Evolutionary conservation across 2,329 filamentous ascomycete species (phyloP).

Genomic region (Tolypocladium ophioglossoides): DNA sequence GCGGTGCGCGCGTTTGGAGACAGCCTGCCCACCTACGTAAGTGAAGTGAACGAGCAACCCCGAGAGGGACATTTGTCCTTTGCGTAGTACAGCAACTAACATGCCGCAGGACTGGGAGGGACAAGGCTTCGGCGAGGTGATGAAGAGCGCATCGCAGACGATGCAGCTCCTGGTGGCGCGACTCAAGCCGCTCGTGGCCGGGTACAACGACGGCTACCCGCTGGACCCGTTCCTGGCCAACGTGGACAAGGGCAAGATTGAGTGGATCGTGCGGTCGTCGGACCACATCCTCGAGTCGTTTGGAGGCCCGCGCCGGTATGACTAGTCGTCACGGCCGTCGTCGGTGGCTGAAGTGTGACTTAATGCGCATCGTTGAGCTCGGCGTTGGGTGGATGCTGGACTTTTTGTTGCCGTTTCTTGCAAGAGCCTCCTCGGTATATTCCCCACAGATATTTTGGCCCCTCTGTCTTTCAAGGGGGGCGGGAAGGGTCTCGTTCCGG

Average conservation of each 20-base stretch:
- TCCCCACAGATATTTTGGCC: background rate
- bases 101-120: slow-evolving; percentile 26
- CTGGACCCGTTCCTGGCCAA: slow-evolving; percentile 28
- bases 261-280: slow-evolving; percentile 26
- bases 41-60: slow-evolving; percentile 14
- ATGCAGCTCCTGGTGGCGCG: slow-evolving; percentile 26
- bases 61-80: background rate
- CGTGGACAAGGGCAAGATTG: slow-evolving; percentile 26
- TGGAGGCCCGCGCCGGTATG: slow-evolving; percentile 16
- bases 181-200: slow-evolving; percentile 21
- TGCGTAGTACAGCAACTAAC: slow-evolving; percentile 8
- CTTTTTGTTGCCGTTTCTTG: background rate
- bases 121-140: slow-evolving; percentile 23
- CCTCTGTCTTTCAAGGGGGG: background rate
- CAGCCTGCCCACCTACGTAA: slow-evolving; percentile 38
- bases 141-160: slow-evolving; percentile 27
- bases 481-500: background rate
- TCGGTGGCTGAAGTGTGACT: background rate
- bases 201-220: slow-evolving; percentile 24
- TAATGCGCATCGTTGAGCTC: background rate
- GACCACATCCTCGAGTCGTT: slow-evolving; percentile 24
- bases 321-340: slow-evolving; percentile 7
- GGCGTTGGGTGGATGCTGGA: slow-evolving; percentile 3
- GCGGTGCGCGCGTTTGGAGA: slow-evolving; percentile 44
- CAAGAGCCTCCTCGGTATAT: background rate